Evolutionary conservation across 768 basidiomycete species (phyloP), one percentile per base, ranked within the genome.

Genomic region (Leccinum longicurvipes): DNA sequence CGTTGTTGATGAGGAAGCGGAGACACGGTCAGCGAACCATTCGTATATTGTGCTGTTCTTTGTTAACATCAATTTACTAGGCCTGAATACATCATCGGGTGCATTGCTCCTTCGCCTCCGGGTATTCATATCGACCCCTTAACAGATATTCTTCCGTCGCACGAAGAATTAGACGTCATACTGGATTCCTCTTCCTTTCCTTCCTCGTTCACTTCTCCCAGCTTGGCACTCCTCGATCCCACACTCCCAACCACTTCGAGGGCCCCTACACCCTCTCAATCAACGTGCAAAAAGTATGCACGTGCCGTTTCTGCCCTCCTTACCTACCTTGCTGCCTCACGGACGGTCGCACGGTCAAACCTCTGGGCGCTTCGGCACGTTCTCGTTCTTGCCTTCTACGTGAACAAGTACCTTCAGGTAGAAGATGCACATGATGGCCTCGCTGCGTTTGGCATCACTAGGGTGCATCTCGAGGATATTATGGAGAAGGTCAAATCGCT

Each of bases 291-390:
- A 63, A 19, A 76, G 3, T 92, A 93, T 65, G 83, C 85, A 2
- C 83, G 93, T 17, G 73, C 78, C 5, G 77, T 84, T 12, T 68
- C 71, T 32, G 84, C 83, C 0, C 69, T 91, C 5, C 68, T 91
- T 3, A 73, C 79, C 1, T 67, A 82, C 25, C 74, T 91, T 54
- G 61, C 74, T 5, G 73, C 79, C 6, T 82, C 91, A 60, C 83
- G 91, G 34, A 74, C 80, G n/a, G 59, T 79, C 1, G 83, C 86
- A 4, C 81, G 76, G 49, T 72, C 73, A 15, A 80, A 88, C 50
- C 61, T 83, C 0, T 89, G 87, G 86, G 78, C 82, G 0, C 67
- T 98, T 5, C 80, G 82, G 9, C 89, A 93, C 65, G 74, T 93
- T 52, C 70, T 90, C 9, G 78, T 82, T 0, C 74, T 93, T 23